Base-by-base conservation (phyloP, 1,284 basidiomycete genomes). In the Leucoagaricus sp. region DNA sequence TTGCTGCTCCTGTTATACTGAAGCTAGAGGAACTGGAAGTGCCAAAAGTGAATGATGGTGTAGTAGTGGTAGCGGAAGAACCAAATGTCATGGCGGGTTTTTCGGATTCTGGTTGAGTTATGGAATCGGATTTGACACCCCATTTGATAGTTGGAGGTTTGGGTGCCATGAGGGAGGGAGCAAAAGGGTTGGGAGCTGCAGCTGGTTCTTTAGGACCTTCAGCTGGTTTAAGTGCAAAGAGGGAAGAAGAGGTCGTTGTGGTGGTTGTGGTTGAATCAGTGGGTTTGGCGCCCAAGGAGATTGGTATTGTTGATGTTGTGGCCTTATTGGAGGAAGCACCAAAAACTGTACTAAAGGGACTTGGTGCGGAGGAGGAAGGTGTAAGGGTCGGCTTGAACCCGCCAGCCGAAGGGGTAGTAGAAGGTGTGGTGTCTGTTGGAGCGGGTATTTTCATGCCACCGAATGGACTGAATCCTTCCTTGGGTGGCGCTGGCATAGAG, bases 341-440 rank as follows among this genome's bases (percentile, higher is more conserved):
- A 42, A 58, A 61, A 17, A 48, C 21, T 38, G 53, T 54, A n/a
- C 26, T 23, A 10, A 58, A 17, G 23, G 45, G 55, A 6, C 25
- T 57, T 41, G 29, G 57, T 25, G 61, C 61, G 47, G 57, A 31
- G 50, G 56, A 46, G 17, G 47, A 13, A 31, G 33, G 15, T 29
- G 60, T 31, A 28, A 47, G 10, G 23, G 51, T 28, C 10, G 62
- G 46, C 25, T 58, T 63, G 44, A 63, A 61, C 1, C 59, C 61
- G 31, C 55, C 41, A 10, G 47, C 13, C 19, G 42, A 4, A 23
- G 42, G 13, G 45, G 45, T n/a, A 17, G 45, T n/a, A 3, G 2
- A 26, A 33, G 40, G 3, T 40, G 36, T 55, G 44, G 45, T 26
- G 17, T 57, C 46, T 40, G 44, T 62, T 25, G 63, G 41, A 9